Base-by-base conservation (phyloP, 305 asterid genomes). In the Withania somnifera region DNA sequence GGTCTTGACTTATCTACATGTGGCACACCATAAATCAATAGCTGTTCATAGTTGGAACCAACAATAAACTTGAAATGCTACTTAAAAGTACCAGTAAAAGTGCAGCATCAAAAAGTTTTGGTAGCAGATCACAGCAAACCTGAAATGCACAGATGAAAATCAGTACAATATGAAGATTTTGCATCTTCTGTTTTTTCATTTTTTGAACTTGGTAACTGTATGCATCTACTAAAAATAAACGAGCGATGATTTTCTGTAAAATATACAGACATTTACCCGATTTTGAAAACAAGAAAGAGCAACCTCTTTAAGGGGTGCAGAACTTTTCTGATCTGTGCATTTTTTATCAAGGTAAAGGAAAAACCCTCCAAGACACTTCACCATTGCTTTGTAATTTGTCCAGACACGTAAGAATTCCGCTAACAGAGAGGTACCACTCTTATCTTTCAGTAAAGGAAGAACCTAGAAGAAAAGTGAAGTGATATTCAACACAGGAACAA, bases 301-400 rank as follows among this genome's bases (percentile, higher is more conserved):
- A 47, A 84, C n/a, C 47, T 80, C 86, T n/a, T 80, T 36, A 58
- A 84, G 86, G 24, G 84, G 73, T 10, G 17, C 81, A 81, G 68
- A 71, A 22, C 47, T 58, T 60, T 51, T 60, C 45, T 63, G 80
- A 11, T 80, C 81, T 1, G 42, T 30, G 69, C 42, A 57, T 24
- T 81, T 58, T 30, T 71, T 68, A 38, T 71, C 86, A 73, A 84
- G 86, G 82, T 84, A 84, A 52, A 58, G 52, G 61, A 80, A 84
- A 63, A 84, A 80, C 20, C 81, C 82, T 22, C 86, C 81, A 60
- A 84, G 86, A 81, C 82, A 84, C 81, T 84, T 84, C 42, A 82
- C 75, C 84, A 84, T 80, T 38, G 82, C 81, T 79, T 80, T 71
- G 81, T 80, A 84, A 57, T 84, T 84, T 26, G 68, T 38, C 84